Conservation (phyloP, 257 asterid species). For the Thymus quinquecostatus region DNA sequence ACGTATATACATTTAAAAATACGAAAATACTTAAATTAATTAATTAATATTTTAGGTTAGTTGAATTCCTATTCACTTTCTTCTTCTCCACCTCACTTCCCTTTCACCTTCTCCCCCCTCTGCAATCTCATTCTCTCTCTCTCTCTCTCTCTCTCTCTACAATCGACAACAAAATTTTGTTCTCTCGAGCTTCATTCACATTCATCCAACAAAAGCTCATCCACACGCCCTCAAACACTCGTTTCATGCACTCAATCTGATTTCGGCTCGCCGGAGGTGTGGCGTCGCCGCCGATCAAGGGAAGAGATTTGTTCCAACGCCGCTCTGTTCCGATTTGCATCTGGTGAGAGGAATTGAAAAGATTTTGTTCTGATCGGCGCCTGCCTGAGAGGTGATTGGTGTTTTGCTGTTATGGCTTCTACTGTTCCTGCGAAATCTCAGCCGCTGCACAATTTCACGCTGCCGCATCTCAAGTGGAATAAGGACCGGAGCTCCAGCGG, state of each 20-base stretch:
- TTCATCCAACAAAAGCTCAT: neutral
- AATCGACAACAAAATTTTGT: constrained; percentile 20
- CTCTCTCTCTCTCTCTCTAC: constrained; percentile 33
- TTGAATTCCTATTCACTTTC: constrained; percentile 21
- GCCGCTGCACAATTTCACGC: constrained; percentile 68
- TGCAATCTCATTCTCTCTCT: constrained; percentile 27
- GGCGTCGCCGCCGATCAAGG: constrained; percentile 35
- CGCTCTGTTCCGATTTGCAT: constrained; percentile 19
- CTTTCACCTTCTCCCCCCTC: constrained; percentile 21
- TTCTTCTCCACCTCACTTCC: constrained; percentile 28
- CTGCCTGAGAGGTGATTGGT: constrained; percentile 23
- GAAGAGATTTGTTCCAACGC: constrained; percentile 14
- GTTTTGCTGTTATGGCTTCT: constrained; percentile 43
- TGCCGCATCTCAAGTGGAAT: constrained; percentile 69
- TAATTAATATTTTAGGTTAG: neutral
- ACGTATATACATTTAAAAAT: neutral
- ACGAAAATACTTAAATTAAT: neutral
- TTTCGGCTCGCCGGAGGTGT: constrained; percentile 21
- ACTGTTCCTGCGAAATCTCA: constrained; percentile 70
- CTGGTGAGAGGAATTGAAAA: constrained; percentile 2
- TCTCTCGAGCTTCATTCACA: constrained; percentile 25
- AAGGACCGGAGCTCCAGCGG: constrained; percentile 54
- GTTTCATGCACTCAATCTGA: constrained; percentile 23
- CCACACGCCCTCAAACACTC: neutral
- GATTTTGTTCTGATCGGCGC: constrained; percentile 20